Conservation (phyloP, 2,329 filamentous ascomycete species). For the Exophiala viscosa region DNA sequence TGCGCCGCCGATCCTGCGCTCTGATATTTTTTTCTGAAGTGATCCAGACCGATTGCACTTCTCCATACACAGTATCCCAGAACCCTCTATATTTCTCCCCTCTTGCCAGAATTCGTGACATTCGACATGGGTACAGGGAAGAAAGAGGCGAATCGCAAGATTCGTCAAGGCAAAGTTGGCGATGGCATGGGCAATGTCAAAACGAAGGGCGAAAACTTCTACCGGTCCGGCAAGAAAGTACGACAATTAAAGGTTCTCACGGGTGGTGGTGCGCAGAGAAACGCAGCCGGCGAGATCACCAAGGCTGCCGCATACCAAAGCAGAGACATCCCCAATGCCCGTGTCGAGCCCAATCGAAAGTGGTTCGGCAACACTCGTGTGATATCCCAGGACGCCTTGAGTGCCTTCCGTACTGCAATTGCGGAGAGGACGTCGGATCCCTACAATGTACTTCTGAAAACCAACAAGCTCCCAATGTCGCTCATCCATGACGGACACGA, state of each 20-base stretch:
- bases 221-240: slow-evolving; percentile 78
- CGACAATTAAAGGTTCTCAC: slow-evolving; percentile 88
- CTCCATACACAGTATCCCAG: no score
- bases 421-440: slow-evolving; percentile 86
- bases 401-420: slow-evolving; percentile 85
- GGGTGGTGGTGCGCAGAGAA: slow-evolving; percentile 76
- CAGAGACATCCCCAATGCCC: slow-evolving; percentile 72
- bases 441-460: slow-evolving; percentile 90
- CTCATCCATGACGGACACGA: slow-evolving; percentile 76
- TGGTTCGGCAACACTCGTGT: slow-evolving; percentile 96
- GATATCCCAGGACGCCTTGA: slow-evolving; percentile 84
- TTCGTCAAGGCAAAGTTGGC: slow-evolving; percentile 76
- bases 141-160: slow-evolving; percentile 80
- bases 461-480: slow-evolving; percentile 95
- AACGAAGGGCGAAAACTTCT: slow-evolving; percentile 97
- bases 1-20: no score
- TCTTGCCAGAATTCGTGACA: not conserved
- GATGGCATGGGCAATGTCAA: slow-evolving; percentile 91
- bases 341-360: slow-evolving; percentile 92
- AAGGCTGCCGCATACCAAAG: slow-evolving; percentile 82
- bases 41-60: no score
- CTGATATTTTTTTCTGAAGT: no score
- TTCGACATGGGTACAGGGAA: slow-evolving; percentile 76
- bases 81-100: no score
- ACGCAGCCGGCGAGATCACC: slow-evolving; percentile 77